Percentiles rank a stretch among this genome's conserved stretches.
Evolutionary conservation across 768 basidiomycete genomes (phyloP).

Genomic region (Cystobasidium onofrii): DNA sequence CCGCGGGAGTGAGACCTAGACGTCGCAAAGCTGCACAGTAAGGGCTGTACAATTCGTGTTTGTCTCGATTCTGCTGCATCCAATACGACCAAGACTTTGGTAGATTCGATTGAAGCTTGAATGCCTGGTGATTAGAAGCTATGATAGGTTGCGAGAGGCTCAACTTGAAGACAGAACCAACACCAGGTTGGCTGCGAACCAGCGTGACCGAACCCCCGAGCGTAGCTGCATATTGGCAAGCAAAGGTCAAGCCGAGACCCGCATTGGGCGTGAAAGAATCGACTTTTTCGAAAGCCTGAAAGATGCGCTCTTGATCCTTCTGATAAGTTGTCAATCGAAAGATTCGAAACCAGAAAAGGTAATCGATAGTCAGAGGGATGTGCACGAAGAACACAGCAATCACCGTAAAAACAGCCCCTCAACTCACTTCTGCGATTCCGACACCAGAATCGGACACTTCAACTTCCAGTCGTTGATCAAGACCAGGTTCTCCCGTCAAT

Average conservation of each 20-base stretch:
- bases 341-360: too few species aligned
- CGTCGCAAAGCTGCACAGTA: neutral
- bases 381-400: too few species aligned
- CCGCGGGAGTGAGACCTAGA: neutral
- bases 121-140: neutral
- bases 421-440: neutral
- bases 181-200: too few species aligned
- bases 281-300: slow-evolving; percentile 3
- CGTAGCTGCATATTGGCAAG: neutral
- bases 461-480: neutral
- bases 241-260: neutral
- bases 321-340: too few species aligned
- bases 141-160: neutral
- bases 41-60: neutral
- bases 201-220: neutral
- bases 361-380: neutral
- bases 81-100: neutral
- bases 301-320: neutral
- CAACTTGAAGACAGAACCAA: neutral
- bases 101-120: neutral
- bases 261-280: neutral
- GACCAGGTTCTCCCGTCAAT: neutral
- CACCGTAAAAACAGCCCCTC: too few species aligned
- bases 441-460: neutral
- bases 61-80: neutral